Percentiles rank a stretch among this genome's conserved stretches.
Conservation (phyloP, 2,329 filamentous ascomycete species). For the Capronia epimyces region DNA sequence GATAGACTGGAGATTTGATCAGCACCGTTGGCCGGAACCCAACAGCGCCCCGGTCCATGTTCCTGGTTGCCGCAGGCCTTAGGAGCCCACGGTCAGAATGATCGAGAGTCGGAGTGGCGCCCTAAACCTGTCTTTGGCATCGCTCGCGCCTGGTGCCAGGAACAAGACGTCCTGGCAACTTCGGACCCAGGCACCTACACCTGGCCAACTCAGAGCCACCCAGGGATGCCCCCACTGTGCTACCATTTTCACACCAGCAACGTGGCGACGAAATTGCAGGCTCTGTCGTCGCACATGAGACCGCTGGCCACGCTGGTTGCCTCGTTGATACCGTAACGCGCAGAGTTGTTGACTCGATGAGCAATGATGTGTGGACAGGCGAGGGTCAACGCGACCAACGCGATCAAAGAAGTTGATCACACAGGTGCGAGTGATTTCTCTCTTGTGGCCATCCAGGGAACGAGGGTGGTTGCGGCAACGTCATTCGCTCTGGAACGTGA, state of each 20-base stretch:
- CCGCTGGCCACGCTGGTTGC: background rate
- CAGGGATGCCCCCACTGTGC: background rate
- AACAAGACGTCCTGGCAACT: slow-evolving; percentile 10
- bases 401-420: no score
- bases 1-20: slow-evolving; percentile 16
- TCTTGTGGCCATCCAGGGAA: no score
- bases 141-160: slow-evolving; percentile 6
- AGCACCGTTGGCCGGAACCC: slow-evolving; percentile 17
- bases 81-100: slow-evolving; percentile 2
- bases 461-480: background rate
- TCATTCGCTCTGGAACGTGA: background rate
- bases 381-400: no score
- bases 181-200: slow-evolving; percentile 9
- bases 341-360: background rate
- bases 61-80: slow-evolving; percentile 5
- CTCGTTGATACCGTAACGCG: background rate
- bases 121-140: slow-evolving; percentile 21
- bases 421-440: no score
- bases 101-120: slow-evolving; percentile 10
- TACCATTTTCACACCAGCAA: slow-evolving; percentile 1
- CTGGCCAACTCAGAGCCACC: background rate
- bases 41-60: slow-evolving; percentile 18
- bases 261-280: slow-evolving; percentile 10
- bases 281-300: background rate
- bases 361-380: background rate